A percentile compares a stretch with the other conserved stretches of the same genome.
phyloP scores from a whole-genome alignment of 139 green algal species.

The Closterium sp. region DNA sequence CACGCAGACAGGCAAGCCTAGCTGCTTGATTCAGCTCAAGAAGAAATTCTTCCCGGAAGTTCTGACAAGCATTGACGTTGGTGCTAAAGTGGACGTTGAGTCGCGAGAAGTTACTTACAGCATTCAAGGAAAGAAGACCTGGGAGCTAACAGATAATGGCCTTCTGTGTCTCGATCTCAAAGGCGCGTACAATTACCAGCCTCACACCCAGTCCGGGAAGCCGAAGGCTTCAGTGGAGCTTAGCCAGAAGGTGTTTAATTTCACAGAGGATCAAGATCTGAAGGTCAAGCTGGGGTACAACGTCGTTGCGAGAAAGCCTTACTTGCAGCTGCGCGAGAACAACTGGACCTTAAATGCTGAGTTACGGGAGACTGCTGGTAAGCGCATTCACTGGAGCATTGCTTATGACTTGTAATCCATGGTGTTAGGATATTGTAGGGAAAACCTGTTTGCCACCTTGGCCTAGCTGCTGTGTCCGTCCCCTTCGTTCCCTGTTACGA shows the following conservation, averaged over 20 bases:
- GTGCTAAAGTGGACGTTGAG: constrained; percentile 47
- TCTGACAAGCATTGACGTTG: constrained; percentile 53
- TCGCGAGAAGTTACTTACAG: constrained; percentile 54
- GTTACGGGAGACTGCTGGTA: constrained; percentile 10
- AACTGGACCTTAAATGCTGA: constrained; percentile 68
- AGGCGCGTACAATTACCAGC: constrained; percentile 27
- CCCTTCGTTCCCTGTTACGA: too few species aligned
- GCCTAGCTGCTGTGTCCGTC: too few species aligned
- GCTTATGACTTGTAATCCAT: constrained; percentile 27
- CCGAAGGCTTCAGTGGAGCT: constrained; percentile 54
- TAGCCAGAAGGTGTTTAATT: constrained; percentile 71
- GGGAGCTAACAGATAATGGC: constrained; percentile 57
- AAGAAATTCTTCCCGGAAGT: constrained; percentile 62
- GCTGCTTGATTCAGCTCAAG: constrained; percentile 30
- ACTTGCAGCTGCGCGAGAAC: constrained; percentile 67
- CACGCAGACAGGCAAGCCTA: constrained; percentile 42
- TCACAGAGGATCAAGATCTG: constrained; percentile 73
- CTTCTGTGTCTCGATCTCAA: constrained; percentile 60
- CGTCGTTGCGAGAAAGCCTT: constrained; percentile 39
- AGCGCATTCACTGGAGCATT: constrained; percentile 22
- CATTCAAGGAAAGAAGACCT: constrained; percentile 54
- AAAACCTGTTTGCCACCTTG: background rate
- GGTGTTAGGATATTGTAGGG: background rate
- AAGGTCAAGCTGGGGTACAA: constrained; percentile 64
- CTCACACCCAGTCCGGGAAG: constrained; percentile 29